Percentiles rank a stretch among this genome's conserved stretches.
Conservation (phyloP, 495 filamentous ascomycete genomes). For the Penicillium salamii region DNA sequence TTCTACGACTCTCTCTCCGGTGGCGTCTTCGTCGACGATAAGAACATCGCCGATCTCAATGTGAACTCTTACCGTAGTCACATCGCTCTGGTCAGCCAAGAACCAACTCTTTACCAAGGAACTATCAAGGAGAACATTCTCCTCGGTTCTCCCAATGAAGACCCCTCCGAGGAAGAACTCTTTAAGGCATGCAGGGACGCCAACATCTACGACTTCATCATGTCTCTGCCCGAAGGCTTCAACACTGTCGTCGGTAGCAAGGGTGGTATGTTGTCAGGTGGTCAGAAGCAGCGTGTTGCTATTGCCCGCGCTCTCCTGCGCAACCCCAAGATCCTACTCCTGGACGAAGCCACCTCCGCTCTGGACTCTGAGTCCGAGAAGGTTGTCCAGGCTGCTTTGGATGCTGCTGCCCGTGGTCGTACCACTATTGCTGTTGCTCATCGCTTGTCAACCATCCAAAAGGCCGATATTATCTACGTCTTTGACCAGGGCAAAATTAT, state of each 20-base stretch:
- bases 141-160: constrained; percentile 60
- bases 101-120: constrained; percentile 84
- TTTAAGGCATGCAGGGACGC: constrained; percentile 78
- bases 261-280: constrained; percentile 74
- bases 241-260: constrained; percentile 73
- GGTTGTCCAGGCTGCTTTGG: constrained; percentile 77
- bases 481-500: constrained; percentile 73
- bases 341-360: constrained; percentile 82
- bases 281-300: constrained; percentile 81
- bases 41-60: constrained; percentile 71
- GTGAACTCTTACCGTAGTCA: constrained; percentile 73
- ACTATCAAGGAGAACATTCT: constrained; percentile 81
- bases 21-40: constrained; percentile 68
- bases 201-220: constrained; percentile 91
- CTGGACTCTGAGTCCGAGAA: constrained; percentile 81
- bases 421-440: constrained; percentile 81
- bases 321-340: constrained; percentile 65
- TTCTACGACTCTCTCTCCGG: constrained; percentile 83
- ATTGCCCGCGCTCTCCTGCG: constrained; percentile 72
- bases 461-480: constrained; percentile 81
- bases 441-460: constrained; percentile 74
- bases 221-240: constrained; percentile 71
- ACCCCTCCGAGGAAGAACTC: constrained; percentile 66
- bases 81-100: constrained; percentile 80
- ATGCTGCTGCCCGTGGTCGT: constrained; percentile 67